phyloP scores from a whole-genome alignment of 164 flowering plant genomes.

The Magnolia officinalis region DNA sequence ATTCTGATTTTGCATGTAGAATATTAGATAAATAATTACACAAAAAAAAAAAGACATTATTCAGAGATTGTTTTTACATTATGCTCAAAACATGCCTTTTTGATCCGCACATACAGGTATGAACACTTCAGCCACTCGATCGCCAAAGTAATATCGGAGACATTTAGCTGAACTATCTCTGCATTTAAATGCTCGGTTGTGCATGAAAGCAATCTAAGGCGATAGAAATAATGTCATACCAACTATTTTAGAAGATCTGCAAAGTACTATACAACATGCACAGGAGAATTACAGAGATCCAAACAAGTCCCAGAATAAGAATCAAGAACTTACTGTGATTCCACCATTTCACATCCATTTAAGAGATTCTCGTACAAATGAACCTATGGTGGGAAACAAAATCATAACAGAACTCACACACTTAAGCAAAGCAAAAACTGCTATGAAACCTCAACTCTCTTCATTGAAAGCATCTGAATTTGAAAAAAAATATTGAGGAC shows the following conservation, averaged over 20 bases:
- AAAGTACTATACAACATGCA: neutral
- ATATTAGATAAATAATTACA: constrained; percentile 14
- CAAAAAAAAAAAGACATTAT: neutral
- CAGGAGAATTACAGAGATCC: neutral
- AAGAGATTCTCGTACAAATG: constrained; percentile 94
- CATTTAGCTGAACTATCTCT: constrained; percentile 89
- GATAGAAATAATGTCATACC: neutral
- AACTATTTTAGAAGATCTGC: constrained; percentile 1
- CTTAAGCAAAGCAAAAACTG: neutral
- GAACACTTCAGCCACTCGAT: constrained; percentile 99
- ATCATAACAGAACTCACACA: neutral
- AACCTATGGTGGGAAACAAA: constrained; percentile 43
- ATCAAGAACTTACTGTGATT: constrained; percentile 70
- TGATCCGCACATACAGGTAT: constrained; percentile 82
- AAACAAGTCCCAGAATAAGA: constrained; percentile 2
- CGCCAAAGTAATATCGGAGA: constrained; percentile 79
- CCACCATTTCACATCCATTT: constrained; percentile 93
- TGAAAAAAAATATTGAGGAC: neutral
- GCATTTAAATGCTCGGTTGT: constrained; percentile 92
- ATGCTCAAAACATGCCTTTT: constrained; percentile 57
- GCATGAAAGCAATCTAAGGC: constrained; percentile 74
- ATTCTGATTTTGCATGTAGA: constrained; percentile 46
- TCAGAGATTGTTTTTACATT: neutral
- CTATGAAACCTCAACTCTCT: neutral
- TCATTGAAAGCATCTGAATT: neutral